Conservation (phyloP, 441 rosid genomes). For the Manihot esculenta region DNA sequence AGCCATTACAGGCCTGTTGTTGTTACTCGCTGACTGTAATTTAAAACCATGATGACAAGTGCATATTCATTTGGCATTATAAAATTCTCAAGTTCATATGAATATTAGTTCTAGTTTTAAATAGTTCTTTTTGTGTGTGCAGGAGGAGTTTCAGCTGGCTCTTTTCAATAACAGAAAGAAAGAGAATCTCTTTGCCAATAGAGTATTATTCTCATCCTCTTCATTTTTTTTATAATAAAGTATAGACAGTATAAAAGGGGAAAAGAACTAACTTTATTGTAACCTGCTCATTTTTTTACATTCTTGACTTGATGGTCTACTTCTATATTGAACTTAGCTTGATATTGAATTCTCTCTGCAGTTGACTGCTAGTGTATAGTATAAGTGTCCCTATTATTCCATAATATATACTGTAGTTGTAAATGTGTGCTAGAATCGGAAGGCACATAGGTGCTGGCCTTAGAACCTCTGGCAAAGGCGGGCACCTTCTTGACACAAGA, state of each 20-base stretch:
- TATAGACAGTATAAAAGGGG: neutral
- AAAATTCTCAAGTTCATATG: neutral
- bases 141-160: constrained; percentile 98
- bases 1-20: too few relatives aligned
- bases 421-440: too few relatives aligned
- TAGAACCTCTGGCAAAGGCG: too few relatives aligned
- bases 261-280: neutral
- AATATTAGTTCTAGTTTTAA: neutral
- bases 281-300: neutral
- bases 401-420: too few relatives aligned
- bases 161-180: constrained; percentile 81
- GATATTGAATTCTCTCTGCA: neutral
- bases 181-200: constrained; percentile 90
- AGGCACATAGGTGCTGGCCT: too few relatives aligned
- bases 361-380: neutral
- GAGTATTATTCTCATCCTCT: constrained; percentile 43
- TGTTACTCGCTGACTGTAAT: too few relatives aligned
- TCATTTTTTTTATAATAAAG: neutral
- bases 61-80: neutral
- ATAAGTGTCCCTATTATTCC: too few relatives aligned
- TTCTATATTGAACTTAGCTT: neutral
- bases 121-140: constrained; percentile 28
- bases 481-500: too few relatives aligned
- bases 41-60: too few relatives aligned
- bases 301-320: too few relatives aligned